Base-by-base conservation (phyloP, 2,329 filamentous ascomycete genomes). In the Rhexocercosporidium sp. region DNA sequence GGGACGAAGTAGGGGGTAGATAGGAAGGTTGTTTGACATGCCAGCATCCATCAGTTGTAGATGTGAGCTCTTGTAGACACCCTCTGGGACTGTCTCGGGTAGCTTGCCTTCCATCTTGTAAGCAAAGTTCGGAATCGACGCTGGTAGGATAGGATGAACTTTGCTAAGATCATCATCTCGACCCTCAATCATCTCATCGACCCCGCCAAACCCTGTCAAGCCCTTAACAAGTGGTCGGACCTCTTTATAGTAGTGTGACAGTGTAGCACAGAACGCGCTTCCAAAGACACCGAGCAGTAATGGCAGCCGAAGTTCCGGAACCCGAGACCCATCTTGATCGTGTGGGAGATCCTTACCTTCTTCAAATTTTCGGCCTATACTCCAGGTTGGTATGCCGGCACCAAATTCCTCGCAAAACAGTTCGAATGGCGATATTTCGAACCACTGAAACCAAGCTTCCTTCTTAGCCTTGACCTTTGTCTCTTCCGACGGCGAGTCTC, bases 21-120 rank as follows among this genome's bases (percentile, higher is more conserved):
- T 94, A 1, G 96, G 96, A 9, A 99, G 84, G 76, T 99, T 99
- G 78, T 99, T 98, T 71, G 92, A 96, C 96, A 99, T 99, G 60
- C 96, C 96, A 1, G 96, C 94, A 78, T 99, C 96, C 94, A 97
- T 98, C 18, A 95, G 85, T 71, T 92, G 90, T 20, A 95, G 84
- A 77, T 97, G 91, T 53, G 90, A 84, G 16, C 84, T 85, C 20
- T 87, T 83, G 74, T 92, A 89, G 46, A 97, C 87, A 66, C 88
- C 93, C 37, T 90, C 87, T 0, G 96, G 94, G n/a, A 91, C 91
- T 0, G 92, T 92, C 0, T 86, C 80, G 0, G 93, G 91, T 7
- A 99, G 83, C 68, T 87, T 84, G 14, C 87, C 89, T 73, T 91
- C 85, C 89, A 99, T 92, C 9, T 92, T 92, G 68, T 93, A 88